A percentile compares a stretch with the other conserved stretches of the same genome.
These are phyloP conservation scores for Gossypium bickii DNA, from an alignment of 345 rosid species.

Conservation along the genomic window DNA sequence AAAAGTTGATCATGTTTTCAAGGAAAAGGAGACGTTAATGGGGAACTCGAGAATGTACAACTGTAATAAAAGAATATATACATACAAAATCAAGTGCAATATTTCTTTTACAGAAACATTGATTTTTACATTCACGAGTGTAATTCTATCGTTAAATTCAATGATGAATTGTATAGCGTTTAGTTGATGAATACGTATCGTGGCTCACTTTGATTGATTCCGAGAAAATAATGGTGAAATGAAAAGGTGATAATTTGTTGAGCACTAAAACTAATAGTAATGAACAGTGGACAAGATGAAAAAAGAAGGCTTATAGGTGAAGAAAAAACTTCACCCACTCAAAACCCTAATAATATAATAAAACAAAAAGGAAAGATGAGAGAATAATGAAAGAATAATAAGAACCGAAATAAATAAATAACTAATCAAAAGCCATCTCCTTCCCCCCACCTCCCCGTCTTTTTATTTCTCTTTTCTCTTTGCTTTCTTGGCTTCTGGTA, in stretches of 20 bases:
- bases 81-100: no score
- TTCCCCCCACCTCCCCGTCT: conserved; percentile 13
- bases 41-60: not conserved
- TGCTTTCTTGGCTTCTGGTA: conserved; percentile 40
- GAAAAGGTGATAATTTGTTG: conserved; percentile 7
- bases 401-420: conserved; percentile 16
- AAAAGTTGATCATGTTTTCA: conserved; percentile 6
- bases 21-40: not conserved
- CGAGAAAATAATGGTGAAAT: no score
- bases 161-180: no score
- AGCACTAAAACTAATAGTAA: conserved; percentile 25
- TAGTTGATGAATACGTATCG: no score
- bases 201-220: no score
- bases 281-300: conserved; percentile 23
- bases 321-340: conserved; percentile 55
- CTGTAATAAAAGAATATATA: not conserved
- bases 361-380: conserved; percentile 35
- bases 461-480: conserved; percentile 37
- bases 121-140: no score
- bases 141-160: no score
- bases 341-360: conserved; percentile 53
- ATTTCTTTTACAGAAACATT: no score
- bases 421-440: conserved; percentile 24
- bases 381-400: conserved; percentile 24
- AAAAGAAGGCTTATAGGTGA: conserved; percentile 49